Conservation (phyloP, 73 alveolate species). For the Paraurostyla sp. region DNA sequence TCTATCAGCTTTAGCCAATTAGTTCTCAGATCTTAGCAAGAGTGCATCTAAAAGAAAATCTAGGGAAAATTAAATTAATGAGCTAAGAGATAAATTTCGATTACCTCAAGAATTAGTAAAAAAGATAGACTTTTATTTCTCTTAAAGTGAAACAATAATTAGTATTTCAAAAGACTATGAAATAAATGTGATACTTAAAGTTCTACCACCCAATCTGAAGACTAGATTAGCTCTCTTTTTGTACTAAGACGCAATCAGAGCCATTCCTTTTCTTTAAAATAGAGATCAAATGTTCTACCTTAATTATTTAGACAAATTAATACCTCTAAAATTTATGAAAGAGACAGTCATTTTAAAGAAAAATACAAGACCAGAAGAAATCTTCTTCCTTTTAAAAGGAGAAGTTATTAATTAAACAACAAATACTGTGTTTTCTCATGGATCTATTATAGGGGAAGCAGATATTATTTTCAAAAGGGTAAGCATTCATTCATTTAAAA, state of each 20-base stretch:
- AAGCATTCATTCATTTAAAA: background rate
- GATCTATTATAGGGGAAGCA: constrained; percentile 70
- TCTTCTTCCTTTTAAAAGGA: constrained; percentile 68
- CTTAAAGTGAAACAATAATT: background rate
- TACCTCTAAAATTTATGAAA: constrained; percentile 37
- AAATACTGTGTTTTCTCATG: constrained; percentile 8
- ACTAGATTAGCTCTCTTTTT: constrained; percentile 40
- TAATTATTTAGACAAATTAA: constrained; percentile 49
- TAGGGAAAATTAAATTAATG: background rate
- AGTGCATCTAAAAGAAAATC: constrained; percentile 12
- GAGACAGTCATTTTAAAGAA: constrained; percentile 12
- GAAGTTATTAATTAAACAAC: constrained; percentile 30
- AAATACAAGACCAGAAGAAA: constrained; percentile 44
- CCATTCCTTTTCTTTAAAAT: constrained; percentile 35
- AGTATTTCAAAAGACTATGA: constrained; percentile 49
- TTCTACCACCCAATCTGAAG: constrained; percentile 62
- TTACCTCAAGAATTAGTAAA: constrained; percentile 2
- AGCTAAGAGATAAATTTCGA: background rate
- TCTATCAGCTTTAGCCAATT: constrained; percentile 57
- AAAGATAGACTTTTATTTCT: constrained; percentile 2
- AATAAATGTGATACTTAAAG: constrained; percentile 32
- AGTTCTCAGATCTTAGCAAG: constrained; percentile 29
- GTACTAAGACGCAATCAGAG: constrained; percentile 69
- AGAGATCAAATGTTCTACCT: constrained; percentile 48
- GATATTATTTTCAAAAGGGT: constrained; percentile 59